Evolutionary conservation across 2,329 filamentous ascomycete species (phyloP).

Genomic region (Cladophialophora bantiana): DNA sequence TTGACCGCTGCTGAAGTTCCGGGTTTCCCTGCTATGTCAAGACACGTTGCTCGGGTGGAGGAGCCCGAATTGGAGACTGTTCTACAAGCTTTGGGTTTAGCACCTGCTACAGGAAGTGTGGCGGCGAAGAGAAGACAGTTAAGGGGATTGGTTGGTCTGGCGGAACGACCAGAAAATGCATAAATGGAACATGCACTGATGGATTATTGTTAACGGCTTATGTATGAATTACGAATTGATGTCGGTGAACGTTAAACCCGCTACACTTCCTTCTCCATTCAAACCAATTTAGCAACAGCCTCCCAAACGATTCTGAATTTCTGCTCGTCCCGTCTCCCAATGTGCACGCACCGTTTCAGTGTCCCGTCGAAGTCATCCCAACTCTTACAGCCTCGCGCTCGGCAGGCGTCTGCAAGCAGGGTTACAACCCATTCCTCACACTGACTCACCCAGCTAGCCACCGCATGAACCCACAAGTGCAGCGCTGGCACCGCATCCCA

Average conservation of each 20-base stretch:
- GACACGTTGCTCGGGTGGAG: conserved; percentile 1
- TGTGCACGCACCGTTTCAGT: conserved; percentile 6
- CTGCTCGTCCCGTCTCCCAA: conserved; percentile 6
- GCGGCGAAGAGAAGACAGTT: conserved; percentile 1
- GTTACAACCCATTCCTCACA: conserved; percentile 12
- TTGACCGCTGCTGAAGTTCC: neutral
- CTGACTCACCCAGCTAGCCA: conserved; percentile 20
- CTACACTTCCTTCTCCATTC: neutral
- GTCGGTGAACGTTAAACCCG: neutral
- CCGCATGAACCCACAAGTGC: conserved; percentile 19
- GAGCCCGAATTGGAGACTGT: neutral
- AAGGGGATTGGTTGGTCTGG: conserved; percentile 5
- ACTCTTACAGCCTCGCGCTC: neutral
- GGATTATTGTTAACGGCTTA: too few relatives aligned
- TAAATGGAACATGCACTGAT: conserved; percentile 1
- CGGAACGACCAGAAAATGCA: neutral
- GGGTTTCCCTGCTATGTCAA: neutral
- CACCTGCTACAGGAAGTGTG: conserved; percentile 6
- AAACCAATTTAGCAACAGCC: conserved; percentile 2
- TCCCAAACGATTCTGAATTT: conserved; percentile 19
- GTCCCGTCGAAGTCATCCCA: conserved; percentile 11
- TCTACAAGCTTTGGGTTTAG: neutral
- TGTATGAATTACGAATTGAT: too few relatives aligned
- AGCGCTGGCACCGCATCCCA: conserved; percentile 19
- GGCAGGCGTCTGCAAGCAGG: conserved; percentile 19